These are phyloP conservation scores for Termitomyces bulborhizus DNA, from an alignment of 768 basidiomycete species.

Conservation along the genomic window DNA sequence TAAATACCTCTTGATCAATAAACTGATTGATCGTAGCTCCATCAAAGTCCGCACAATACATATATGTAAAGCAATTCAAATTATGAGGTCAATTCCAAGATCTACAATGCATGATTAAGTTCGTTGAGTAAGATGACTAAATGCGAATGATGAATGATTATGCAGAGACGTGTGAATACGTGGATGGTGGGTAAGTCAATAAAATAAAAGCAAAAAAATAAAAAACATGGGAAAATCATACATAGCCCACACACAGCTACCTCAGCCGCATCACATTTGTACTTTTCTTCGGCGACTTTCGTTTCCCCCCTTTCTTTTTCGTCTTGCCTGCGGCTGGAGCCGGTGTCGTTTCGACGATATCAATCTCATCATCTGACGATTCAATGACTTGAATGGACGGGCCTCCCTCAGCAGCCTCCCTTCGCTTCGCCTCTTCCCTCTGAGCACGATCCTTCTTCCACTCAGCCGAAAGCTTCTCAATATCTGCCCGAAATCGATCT, in stretches of 20 bases:
- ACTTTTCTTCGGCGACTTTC: slow-evolving; percentile 7
- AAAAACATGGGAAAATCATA: not conserved
- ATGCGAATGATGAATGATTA: not conserved
- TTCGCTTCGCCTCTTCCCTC: slow-evolving; percentile 32
- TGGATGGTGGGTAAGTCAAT: slow-evolving; percentile 1
- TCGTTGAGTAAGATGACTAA: slow-evolving; percentile 1
- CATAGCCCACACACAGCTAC: not conserved
- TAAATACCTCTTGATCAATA: too few relatives aligned
- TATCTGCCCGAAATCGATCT: slow-evolving; percentile 33
- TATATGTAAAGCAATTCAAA: not conserved
- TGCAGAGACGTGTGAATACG: not conserved
- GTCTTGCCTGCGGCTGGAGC: slow-evolving; percentile 9
- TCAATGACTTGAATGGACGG: slow-evolving; percentile 18
- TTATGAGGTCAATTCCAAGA: not conserved
- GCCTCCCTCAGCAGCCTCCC: slow-evolving; percentile 22
- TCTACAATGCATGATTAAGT: slow-evolving; percentile 11
- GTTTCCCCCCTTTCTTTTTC: slow-evolving; percentile 9
- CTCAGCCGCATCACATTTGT: slow-evolving; percentile 6
- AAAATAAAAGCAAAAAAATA: not conserved
- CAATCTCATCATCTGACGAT: slow-evolving; percentile 36
- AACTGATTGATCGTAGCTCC: too few relatives aligned
- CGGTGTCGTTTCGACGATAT: slow-evolving; percentile 30
- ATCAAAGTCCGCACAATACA: too few relatives aligned
- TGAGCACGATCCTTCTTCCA: slow-evolving; percentile 44
- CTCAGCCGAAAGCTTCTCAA: slow-evolving; percentile 41